These are phyloP conservation scores for Cenococcum geophilum DNA, from an alignment of 495 filamentous ascomycete genomes.

Conservation along the genomic window DNA sequence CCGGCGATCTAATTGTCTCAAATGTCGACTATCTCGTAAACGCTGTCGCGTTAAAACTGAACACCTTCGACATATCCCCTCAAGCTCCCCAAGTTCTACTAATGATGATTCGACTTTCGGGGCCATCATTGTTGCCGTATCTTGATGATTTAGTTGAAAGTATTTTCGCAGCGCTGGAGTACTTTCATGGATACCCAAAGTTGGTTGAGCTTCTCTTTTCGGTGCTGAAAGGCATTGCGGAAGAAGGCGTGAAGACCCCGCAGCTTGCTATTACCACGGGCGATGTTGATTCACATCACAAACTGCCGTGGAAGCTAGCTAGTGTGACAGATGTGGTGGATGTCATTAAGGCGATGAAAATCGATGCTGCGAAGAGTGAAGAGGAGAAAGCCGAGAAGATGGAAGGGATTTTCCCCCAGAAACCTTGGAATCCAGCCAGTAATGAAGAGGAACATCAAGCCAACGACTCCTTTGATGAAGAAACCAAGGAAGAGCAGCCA, in stretches of 20 bases:
- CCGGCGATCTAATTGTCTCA: slow-evolving; percentile 74
- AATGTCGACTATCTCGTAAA: slow-evolving; percentile 98
- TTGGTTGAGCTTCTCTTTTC: slow-evolving; percentile 82
- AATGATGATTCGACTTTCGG: slow-evolving; percentile 90
- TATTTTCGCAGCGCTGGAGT: slow-evolving; percentile 84
- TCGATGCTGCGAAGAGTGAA: slow-evolving; percentile 8
- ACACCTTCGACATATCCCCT: slow-evolving; percentile 84
- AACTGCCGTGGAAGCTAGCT: neutral
- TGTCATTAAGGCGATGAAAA: slow-evolving; percentile 7
- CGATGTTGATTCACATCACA: slow-evolving; percentile 17
- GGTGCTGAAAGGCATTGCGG: slow-evolving; percentile 72
- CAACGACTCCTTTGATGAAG: slow-evolving; percentile 7
- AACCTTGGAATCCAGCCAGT: slow-evolving; percentile 21
- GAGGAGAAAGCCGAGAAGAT: slow-evolving; percentile 16
- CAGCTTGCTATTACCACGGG: slow-evolving; percentile 49
- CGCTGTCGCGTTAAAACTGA: slow-evolving; percentile 79
- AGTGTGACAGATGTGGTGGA: slow-evolving; percentile 6
- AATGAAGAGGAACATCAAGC: slow-evolving; percentile 1
- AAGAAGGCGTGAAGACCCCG: slow-evolving; percentile 65
- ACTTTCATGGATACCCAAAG: slow-evolving; percentile 85
- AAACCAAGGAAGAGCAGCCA: slow-evolving; percentile 41
- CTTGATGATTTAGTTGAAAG: slow-evolving; percentile 85
- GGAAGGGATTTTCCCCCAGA: slow-evolving; percentile 9
- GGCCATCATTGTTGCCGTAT: slow-evolving; percentile 74
- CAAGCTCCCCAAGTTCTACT: slow-evolving; percentile 82